A percentile compares a stretch with the other conserved stretches of the same genome.
Conservation (phyloP, 148 eudicot species). For the Hydrangea macrophylla region DNA sequence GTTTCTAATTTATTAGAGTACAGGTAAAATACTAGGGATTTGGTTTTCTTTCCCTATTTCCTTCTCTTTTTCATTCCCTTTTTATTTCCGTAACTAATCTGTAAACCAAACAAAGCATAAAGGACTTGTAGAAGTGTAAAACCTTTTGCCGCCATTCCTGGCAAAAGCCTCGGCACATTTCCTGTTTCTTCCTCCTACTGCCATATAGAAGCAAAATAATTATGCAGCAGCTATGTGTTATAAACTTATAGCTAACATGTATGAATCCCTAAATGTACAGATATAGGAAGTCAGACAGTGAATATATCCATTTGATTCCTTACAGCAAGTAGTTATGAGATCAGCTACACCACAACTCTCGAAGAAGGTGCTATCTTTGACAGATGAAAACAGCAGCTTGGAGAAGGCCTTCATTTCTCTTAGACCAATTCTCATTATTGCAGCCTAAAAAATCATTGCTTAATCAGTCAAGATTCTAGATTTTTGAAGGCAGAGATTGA, state of each 20-base stretch:
- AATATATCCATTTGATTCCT: constrained; percentile 21
- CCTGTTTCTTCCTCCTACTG: constrained; percentile 97
- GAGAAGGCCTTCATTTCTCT: constrained; percentile 97
- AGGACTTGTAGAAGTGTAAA: neutral
- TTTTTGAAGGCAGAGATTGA: neutral
- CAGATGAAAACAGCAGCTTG: constrained; percentile 78
- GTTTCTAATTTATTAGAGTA: too few relatives aligned
- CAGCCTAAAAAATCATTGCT: constrained; percentile 58
- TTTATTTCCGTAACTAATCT: too few relatives aligned
- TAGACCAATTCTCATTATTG: constrained; percentile 95
- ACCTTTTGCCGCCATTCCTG: constrained; percentile 77
- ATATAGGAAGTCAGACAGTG: neutral
- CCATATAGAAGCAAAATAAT: constrained; percentile 10
- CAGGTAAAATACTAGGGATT: too few relatives aligned
- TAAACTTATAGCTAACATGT: neutral
- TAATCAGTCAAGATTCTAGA: constrained; percentile 1
- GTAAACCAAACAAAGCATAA: too few relatives aligned
- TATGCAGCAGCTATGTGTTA: neutral
- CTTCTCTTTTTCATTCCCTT: too few relatives aligned
- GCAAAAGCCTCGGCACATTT: constrained; percentile 96
- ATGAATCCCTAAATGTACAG: neutral
- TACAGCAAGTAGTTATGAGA: constrained; percentile 94
- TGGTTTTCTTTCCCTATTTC: too few relatives aligned
- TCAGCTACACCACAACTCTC: constrained; percentile 99
- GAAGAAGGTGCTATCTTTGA: constrained; percentile 79